Percentiles rank a stretch among this genome's conserved stretches.
phyloP scores from a whole-genome alignment of 148 eudicot species.

The Camellia granthamiana region DNA sequence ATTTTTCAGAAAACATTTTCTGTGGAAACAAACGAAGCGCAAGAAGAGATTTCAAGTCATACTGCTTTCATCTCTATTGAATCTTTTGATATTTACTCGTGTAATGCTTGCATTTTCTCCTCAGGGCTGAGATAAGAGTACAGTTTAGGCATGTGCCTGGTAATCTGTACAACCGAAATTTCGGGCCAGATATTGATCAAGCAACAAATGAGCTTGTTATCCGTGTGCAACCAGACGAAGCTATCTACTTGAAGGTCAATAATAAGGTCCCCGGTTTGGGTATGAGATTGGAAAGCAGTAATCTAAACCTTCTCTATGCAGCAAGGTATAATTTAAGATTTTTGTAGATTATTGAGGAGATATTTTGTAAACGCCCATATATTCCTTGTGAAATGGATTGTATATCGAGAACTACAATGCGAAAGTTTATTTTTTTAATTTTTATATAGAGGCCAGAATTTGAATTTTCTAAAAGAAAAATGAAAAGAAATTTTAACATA shows the following conservation, averaged over 20 bases:
- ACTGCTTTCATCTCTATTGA: not conserved
- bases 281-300: slow-evolving; percentile 77
- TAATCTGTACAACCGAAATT: slow-evolving; percentile 3
- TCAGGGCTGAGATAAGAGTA: slow-evolving; percentile 6
- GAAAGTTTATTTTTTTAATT: no score
- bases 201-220: slow-evolving; percentile 3
- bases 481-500: no score
- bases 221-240: not conserved
- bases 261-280: slow-evolving; percentile 78
- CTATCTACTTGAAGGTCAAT: slow-evolving; percentile 6
- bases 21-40: no score
- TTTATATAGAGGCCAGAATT: no score
- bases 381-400: not conserved
- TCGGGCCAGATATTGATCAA: not conserved
- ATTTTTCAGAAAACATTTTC: no score
- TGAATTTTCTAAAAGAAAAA: no score
- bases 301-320: slow-evolving; percentile 71
- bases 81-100: not conserved
- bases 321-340: slow-evolving; percentile 45
- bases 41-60: not conserved
- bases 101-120: not conserved
- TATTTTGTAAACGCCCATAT: not conserved
- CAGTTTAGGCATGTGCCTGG: slow-evolving; percentile 13
- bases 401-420: no score
- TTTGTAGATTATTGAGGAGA: not conserved